Base-by-base conservation (phyloP, 2,329 filamentous ascomycete genomes). In the Diaporthe citriasiana region DNA sequence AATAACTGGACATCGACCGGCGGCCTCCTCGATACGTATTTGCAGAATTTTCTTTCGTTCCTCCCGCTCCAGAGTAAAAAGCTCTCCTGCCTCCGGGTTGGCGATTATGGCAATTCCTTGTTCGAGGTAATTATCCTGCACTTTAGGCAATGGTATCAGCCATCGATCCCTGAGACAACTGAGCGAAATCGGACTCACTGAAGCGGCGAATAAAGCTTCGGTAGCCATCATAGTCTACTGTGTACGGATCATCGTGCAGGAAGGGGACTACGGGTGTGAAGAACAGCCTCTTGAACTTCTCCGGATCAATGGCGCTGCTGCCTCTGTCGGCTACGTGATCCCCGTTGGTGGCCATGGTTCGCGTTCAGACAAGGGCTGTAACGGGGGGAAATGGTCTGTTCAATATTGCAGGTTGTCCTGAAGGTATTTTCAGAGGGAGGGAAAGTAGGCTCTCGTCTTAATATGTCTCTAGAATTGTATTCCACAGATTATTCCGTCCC, bases 231-330 rank as follows among this genome's bases (percentile, higher is more conserved):
- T 63, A 63, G n/a, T 63, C 59, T 45, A 63, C n/a, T 6, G 59
- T 63, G 59, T 63, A 63, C 10, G 59, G 59, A 2, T 63, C 40
- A n/a, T 63, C 59, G 2, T 47, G 40, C 25, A 63, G 40, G 25
- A 63, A 63, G 19, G 59, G 59, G 1, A 63, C 59, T 19, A 47
- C 59, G 2, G 59, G 59, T n/a, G 59, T 63, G 40, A 63, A 63
- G 59, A 63, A 63, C 9, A 63, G 40, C 40, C 59, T 63, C 27
- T 63, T 63, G 40, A 63, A 63, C 27, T 63, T 63, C 19, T 63
- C 59, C 1, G 38, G 59, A 27, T 63, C 59, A 13, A 47, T 33
- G 59, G 38, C 13, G 25, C 3, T 47, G 17, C 1, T 33, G 59
- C 40, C 25, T 3, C 15, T 13, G 12, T 45, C 1, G 6, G 59